phyloP scores from a whole-genome alignment of 352 stramenopile genomes.

The Globisporangium abappressorium region DNA sequence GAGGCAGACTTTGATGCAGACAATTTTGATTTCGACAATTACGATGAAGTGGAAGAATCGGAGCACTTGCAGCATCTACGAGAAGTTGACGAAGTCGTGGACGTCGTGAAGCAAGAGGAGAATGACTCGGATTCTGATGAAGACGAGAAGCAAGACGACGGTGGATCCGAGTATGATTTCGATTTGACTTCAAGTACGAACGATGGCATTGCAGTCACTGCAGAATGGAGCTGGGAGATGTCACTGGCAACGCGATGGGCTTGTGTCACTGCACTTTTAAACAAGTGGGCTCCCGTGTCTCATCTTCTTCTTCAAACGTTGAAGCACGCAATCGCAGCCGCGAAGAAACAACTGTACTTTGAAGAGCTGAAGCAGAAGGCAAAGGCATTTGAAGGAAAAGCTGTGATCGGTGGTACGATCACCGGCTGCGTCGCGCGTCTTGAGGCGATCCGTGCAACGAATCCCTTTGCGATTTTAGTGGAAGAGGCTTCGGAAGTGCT shows the following conservation, averaged over 20 bases:
- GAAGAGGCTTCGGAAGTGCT: constrained; percentile 88
- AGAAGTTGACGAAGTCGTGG: constrained; percentile 71
- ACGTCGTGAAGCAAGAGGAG: constrained; percentile 32
- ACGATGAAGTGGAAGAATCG: constrained; percentile 73
- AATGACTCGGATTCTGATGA: constrained; percentile 1
- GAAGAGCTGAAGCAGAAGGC: constrained; percentile 67
- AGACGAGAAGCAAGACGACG: constrained; percentile 7
- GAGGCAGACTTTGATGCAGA: constrained; percentile 47
- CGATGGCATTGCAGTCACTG: constrained; percentile 10
- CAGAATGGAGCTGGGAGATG: constrained; percentile 77
- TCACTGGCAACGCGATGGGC: constrained; percentile 55
- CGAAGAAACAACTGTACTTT: constrained; percentile 51
- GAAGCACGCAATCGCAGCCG: constrained; percentile 14
- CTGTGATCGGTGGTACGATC: constrained; percentile 86
- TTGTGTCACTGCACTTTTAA: constrained; percentile 30
- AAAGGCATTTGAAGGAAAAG: constrained; percentile 77
- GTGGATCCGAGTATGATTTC: constrained; percentile 19
- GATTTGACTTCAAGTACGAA: constrained; percentile 5
- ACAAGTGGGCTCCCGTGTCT: constrained; percentile 22
- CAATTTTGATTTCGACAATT: constrained; percentile 30
- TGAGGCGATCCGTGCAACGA: constrained; percentile 77
- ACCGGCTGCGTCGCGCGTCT: constrained; percentile 82
- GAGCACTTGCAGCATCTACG: constrained; percentile 82
- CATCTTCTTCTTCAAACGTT: constrained; percentile 4
- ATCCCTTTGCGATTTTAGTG: constrained; percentile 84